Percentiles rank a stretch among this genome's conserved stretches.
Conservation (phyloP, 352 stramenopile species). For the Blastocystis sp. region DNA sequence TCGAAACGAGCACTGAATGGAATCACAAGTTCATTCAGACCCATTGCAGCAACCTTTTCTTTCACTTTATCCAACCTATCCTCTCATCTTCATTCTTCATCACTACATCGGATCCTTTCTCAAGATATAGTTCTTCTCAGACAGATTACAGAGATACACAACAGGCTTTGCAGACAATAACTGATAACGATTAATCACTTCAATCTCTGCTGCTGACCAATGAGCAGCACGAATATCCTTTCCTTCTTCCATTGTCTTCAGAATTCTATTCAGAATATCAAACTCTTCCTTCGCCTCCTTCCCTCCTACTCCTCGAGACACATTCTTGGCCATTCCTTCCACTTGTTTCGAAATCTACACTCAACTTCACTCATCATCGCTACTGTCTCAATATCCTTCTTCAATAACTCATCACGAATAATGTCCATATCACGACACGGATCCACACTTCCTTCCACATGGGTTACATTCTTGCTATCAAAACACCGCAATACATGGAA, state of each 20-base stretch:
- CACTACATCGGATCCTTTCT: constrained; percentile 88
- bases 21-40: constrained; percentile 88
- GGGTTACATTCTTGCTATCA: constrained; percentile 91
- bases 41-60: constrained; percentile 88
- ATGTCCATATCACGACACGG: constrained; percentile 95
- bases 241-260: constrained; percentile 74
- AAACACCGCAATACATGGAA: constrained; percentile 95
- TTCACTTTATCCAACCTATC: constrained; percentile 88
- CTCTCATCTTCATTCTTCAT: neutral
- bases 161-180: constrained; percentile 84
- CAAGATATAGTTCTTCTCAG: constrained; percentile 91
- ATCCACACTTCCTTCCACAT: constrained; percentile 97
- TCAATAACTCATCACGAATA: constrained; percentile 91
- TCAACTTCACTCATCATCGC: neutral
- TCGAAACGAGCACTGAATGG: constrained; percentile 97
- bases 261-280: constrained; percentile 75
- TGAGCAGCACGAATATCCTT: constrained; percentile 82
- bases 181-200: constrained; percentile 82
- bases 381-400: constrained; percentile 84
- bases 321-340: constrained; percentile 69
- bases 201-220: constrained; percentile 77
- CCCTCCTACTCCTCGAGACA: constrained; percentile 43
- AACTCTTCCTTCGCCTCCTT: constrained; percentile 79
- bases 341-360: constrained; percentile 73
- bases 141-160: constrained; percentile 98